Evolutionary conservation across 1,139 yeast genomes (phyloP).

Genomic region (Diutina ranongensis): DNA sequence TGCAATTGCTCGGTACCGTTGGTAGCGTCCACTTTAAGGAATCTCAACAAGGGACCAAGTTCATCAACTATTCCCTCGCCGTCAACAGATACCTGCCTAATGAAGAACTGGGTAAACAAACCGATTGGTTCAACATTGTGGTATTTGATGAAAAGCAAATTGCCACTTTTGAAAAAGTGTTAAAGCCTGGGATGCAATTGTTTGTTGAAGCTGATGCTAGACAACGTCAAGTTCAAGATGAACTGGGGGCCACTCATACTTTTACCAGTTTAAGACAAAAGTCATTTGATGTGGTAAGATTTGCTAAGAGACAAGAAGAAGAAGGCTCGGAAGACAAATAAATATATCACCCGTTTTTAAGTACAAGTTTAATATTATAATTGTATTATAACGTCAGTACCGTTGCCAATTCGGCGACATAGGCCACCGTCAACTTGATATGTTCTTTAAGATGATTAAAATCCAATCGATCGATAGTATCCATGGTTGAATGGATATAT

Average conservation of each 20-base stretch:
- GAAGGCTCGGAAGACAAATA: neutral
- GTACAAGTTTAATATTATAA: neutral
- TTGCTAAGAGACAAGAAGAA: conserved; percentile 18
- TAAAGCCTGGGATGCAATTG: conserved; percentile 32
- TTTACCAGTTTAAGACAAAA: conserved; percentile 26
- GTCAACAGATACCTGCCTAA: conserved; percentile 27
- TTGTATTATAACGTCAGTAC: conserved; percentile 7
- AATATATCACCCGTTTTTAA: neutral
- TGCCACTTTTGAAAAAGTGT: conserved; percentile 24
- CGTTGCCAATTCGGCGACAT: conserved; percentile 48
- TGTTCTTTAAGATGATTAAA: conserved; percentile 72
- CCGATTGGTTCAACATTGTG: conserved; percentile 32
- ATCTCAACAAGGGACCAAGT: conserved; percentile 27
- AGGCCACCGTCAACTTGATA: conserved; percentile 61
- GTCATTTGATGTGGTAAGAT: conserved; percentile 27
- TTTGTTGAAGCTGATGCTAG: conserved; percentile 32
- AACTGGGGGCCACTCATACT: conserved; percentile 22
- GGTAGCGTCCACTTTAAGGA: conserved; percentile 28
- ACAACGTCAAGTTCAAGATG: conserved; percentile 24
- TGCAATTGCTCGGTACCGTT: conserved; percentile 32
- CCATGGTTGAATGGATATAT: conserved; percentile 65
- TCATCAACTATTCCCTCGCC: conserved; percentile 32
- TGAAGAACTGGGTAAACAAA: conserved; percentile 17
- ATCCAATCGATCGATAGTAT: conserved; percentile 64
- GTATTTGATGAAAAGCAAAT: conserved; percentile 32